phyloP scores from a whole-genome alignment of 768 basidiomycete species.

The Lactifluus hygrophoroides region DNA sequence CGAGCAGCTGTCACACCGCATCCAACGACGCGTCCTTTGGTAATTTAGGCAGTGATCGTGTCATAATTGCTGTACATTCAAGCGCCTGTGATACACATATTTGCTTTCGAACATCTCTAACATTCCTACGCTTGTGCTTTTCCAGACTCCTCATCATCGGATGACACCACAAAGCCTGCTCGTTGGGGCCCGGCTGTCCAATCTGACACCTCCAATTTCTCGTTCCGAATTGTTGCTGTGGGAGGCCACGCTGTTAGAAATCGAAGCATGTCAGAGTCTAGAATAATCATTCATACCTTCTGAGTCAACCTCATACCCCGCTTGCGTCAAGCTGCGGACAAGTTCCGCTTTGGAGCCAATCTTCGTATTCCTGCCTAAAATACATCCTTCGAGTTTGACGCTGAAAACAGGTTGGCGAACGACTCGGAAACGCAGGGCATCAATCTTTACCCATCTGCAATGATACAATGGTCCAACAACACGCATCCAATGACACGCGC shows the following conservation, averaged over 20 bases:
- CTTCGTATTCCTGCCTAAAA: constrained; percentile 66
- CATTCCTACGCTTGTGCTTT: constrained; percentile 10
- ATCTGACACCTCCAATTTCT: constrained; percentile 48
- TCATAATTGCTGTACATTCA: too few species aligned
- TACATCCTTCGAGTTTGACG: constrained; percentile 67
- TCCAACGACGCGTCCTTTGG: neutral
- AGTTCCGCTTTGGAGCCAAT: constrained; percentile 65
- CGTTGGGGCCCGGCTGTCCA: constrained; percentile 37
- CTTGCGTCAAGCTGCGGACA: constrained; percentile 60
- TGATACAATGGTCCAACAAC: constrained; percentile 79
- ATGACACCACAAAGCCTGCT: constrained; percentile 21
- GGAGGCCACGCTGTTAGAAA: neutral
- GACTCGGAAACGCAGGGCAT: neutral
- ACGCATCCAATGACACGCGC: constrained; percentile 79
- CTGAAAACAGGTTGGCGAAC: constrained; percentile 30
- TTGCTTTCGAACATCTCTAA: neutral
- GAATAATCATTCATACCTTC: constrained; percentile 38
- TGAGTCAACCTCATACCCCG: constrained; percentile 62
- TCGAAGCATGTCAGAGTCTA: neutral
- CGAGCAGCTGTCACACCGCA: constrained; percentile 14
- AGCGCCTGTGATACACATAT: neutral
- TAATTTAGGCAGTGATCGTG: neutral
- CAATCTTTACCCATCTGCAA: constrained; percentile 66
- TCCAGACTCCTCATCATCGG: constrained; percentile 22
- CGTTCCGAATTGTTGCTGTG: constrained; percentile 46